phyloP scores from a whole-genome alignment of 768 basidiomycete species.

The Xerocomus spinulosus region DNA sequence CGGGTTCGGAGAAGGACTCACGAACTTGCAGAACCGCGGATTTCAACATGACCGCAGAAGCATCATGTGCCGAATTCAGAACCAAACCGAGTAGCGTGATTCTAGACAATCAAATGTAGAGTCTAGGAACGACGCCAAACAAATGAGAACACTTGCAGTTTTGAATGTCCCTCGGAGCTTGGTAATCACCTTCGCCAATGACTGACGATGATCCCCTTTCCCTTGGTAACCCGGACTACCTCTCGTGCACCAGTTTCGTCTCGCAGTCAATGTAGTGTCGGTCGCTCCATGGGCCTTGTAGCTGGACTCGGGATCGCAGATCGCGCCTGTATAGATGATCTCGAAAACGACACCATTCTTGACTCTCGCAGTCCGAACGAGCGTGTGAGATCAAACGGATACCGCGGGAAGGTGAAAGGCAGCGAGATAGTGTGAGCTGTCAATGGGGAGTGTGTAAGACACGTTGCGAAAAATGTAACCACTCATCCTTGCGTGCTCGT shows the following conservation, averaged over 20 bases:
- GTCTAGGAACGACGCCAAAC: background rate
- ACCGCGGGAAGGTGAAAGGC: constrained; percentile 71
- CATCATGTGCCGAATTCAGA: constrained; percentile 63
- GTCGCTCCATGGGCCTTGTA: constrained; percentile 44
- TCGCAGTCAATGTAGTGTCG: constrained; percentile 50
- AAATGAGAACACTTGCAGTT: constrained; percentile 55
- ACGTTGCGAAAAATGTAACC: constrained; percentile 78
- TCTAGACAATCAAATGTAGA: constrained; percentile 32
- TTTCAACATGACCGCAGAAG: constrained; percentile 56
- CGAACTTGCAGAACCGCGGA: constrained; percentile 70
- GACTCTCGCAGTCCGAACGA: constrained; percentile 74
- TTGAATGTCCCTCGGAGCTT: constrained; percentile 67
- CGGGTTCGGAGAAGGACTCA: constrained; percentile 69
- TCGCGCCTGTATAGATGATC: constrained; percentile 68
- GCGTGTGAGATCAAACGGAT: constrained; percentile 83
- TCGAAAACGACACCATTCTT: constrained; percentile 84
- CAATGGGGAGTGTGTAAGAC: constrained; percentile 71
- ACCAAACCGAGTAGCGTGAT: constrained; percentile 62
- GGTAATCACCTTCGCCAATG: constrained; percentile 52
- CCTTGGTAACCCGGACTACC: constrained; percentile 73
- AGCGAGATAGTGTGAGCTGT: constrained; percentile 79
- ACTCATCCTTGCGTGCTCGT: too few species aligned
- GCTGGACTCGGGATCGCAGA: constrained; percentile 54
- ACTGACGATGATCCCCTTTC: constrained; percentile 71
- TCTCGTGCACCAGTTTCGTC: constrained; percentile 75